Base-by-base conservation (phyloP, 2,329 filamentous ascomycete genomes). In the Pestalotiopsis sp. region DNA sequence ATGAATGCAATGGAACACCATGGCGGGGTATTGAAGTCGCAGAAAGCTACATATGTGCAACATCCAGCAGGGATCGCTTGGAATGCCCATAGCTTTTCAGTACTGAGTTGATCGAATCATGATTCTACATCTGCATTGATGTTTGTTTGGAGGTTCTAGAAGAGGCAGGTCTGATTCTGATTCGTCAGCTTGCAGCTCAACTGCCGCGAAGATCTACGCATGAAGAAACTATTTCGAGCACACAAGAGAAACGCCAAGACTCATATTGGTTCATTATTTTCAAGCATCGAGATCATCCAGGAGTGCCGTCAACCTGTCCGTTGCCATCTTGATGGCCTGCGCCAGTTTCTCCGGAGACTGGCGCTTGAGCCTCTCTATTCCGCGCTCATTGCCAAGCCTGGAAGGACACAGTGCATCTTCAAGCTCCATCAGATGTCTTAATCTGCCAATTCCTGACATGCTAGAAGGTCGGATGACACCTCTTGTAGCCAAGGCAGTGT, bases 351-450 rank as follows among this genome's bases (percentile, higher is more conserved):
- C 38, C 12, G 59, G 59, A 13, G 59, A 5, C 59, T 64, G 52
- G 6, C 63, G 20, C 63, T 40, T 56, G 3, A 59, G 56, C 20
- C 45, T 20, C 31, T 41, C 38, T 25, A 59, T 23, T 17, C 31
- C 59, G 49, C 58, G 20, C n/a, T 65, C 61, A 25, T 57, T 68
- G 0, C 27, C 20, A 7, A 68, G 63, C 11, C 25, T 20, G 12
- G 66, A 68, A 13, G 67, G 67, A 41, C 56, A 66, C 5, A 66
- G 25, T 40, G 65, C 36, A 3, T 66, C 40, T 40, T 68, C 63
- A 6, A 68, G 38, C 5, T 62, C 56, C 14, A 56, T 41, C 17
- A 68, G 20, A 6, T 45, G 41, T 56, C 36, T 23, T 13, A 68
- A 11, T 14, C 38, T 45, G 23, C 36, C 63, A 25, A 68, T 52